Evolutionary conservation across 108 stramenopile genomes (phyloP).

Genomic region (Skeletonema tropicum): DNA sequence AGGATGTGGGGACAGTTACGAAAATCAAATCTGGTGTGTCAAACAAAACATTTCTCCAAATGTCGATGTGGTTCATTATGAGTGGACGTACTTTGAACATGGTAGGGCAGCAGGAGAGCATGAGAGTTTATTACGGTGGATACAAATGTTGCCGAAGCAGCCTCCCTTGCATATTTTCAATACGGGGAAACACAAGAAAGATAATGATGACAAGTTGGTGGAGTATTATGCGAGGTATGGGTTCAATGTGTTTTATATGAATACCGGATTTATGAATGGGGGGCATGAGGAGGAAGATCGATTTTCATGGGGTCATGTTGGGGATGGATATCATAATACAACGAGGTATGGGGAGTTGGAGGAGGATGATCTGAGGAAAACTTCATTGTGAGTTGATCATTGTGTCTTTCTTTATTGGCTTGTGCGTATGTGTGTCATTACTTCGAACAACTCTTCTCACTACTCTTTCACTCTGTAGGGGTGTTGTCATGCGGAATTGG

Average conservation of each 20-base stretch:
- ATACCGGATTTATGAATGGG: constrained; percentile 28
- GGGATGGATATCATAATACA: constrained; percentile 54
- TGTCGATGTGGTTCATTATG: constrained; percentile 50
- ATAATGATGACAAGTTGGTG: constrained; percentile 7
- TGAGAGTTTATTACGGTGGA: constrained; percentile 42
- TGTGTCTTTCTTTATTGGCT: neutral
- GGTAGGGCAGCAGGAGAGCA: constrained; percentile 21
- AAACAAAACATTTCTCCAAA: constrained; percentile 48
- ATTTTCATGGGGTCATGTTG: constrained; percentile 46
- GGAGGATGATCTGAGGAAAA: constrained; percentile 37
- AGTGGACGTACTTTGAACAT: constrained; percentile 59
- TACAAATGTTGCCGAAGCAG: constrained; percentile 50
- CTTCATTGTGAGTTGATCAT: constrained; percentile 5
- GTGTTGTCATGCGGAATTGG: constrained; percentile 56
- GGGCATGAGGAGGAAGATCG: constrained; percentile 45
- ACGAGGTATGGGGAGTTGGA: constrained; percentile 55
- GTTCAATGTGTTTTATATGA: constrained; percentile 38
- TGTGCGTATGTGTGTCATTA: neutral
- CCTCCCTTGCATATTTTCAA: constrained; percentile 47
- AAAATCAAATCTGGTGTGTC: constrained; percentile 55
- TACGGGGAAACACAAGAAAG: no score
- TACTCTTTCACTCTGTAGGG: neutral
- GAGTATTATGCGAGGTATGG: constrained; percentile 45
- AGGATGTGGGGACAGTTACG: constrained; percentile 43
- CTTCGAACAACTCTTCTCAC: neutral